Evolutionary conservation across 441 rosid genomes (phyloP).

Genomic region (Syzygium syzygioides): DNA sequence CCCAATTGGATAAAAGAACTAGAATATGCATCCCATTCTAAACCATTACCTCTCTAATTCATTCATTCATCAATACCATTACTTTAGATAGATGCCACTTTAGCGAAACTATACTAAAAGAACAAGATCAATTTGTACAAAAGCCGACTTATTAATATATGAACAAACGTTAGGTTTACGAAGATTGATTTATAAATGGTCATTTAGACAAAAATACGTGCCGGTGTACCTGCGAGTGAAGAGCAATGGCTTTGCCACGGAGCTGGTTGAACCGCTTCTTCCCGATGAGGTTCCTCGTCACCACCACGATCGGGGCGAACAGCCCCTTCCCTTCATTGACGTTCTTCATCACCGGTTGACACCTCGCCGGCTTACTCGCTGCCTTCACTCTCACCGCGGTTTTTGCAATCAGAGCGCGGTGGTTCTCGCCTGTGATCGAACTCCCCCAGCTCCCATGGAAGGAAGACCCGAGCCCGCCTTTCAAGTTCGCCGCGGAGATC

Average conservation of each 20-base stretch:
- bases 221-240: constrained; percentile 72
- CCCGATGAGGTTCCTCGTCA: constrained; percentile 65
- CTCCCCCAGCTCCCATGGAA: constrained; percentile 51
- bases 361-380: constrained; percentile 33
- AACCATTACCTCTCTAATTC: background rate
- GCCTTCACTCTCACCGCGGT: constrained; percentile 31
- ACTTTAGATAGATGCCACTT: background rate
- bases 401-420: constrained; percentile 25
- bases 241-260: constrained; percentile 95
- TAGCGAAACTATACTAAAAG: background rate
- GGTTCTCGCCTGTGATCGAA: constrained; percentile 46
- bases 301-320: constrained; percentile 75
- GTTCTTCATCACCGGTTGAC: constrained; percentile 72
- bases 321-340: constrained; percentile 92
- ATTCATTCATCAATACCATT: background rate
- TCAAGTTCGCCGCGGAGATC: constrained; percentile 42
- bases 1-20: background rate
- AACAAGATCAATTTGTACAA: background rate
- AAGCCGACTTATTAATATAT: background rate
- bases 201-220: background rate
- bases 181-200: background rate
- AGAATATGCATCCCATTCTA: background rate
- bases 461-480: constrained; percentile 37
- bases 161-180: background rate
- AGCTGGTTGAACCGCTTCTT: constrained; percentile 87